Evolutionary conservation across 805 yeast genomes (phyloP).

Genomic region (Metschnikowia anglica): DNA sequence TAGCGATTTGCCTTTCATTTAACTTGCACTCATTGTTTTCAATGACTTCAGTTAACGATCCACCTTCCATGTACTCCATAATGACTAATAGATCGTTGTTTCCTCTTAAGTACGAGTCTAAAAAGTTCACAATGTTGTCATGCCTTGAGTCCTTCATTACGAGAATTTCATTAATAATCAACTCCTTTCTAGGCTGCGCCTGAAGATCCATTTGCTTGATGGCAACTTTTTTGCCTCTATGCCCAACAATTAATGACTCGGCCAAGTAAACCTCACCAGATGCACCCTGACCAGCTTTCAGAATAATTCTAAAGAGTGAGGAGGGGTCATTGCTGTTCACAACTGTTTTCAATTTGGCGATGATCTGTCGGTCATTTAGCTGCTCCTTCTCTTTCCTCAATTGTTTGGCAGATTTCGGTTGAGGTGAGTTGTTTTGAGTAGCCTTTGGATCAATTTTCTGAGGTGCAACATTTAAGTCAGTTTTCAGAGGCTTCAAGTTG

Average conservation of each 20-base stretch:
- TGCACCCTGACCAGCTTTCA: constrained; percentile 97
- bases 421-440: not conserved
- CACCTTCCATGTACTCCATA: constrained; percentile 99
- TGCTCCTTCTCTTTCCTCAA: constrained; percentile 42
- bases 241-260: constrained; percentile 53
- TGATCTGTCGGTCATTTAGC: constrained; percentile 82
- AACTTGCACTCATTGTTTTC: constrained; percentile 74
- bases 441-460: constrained; percentile 4
- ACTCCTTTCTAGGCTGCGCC: constrained; percentile 90
- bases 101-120: constrained; percentile 85
- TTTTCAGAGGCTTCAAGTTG: constrained; percentile 15
- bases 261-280: constrained; percentile 94
- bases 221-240: constrained; percentile 66
- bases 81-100: constrained; percentile 92
- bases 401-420: constrained; percentile 38
- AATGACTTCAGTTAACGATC: constrained; percentile 92
- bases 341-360: constrained; percentile 77
- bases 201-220: constrained; percentile 93
- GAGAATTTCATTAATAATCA: constrained; percentile 90
- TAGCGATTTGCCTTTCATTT: constrained; percentile 85
- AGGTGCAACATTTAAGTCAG: constrained; percentile 15
- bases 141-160: constrained; percentile 97
- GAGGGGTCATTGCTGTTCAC: constrained; percentile 87
- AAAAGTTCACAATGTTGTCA: constrained; percentile 89
- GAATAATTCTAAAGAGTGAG: constrained; percentile 70